These are phyloP conservation scores for Cornus kousa DNA, from an alignment of 148 eudicot genomes.

Conservation along the genomic window DNA sequence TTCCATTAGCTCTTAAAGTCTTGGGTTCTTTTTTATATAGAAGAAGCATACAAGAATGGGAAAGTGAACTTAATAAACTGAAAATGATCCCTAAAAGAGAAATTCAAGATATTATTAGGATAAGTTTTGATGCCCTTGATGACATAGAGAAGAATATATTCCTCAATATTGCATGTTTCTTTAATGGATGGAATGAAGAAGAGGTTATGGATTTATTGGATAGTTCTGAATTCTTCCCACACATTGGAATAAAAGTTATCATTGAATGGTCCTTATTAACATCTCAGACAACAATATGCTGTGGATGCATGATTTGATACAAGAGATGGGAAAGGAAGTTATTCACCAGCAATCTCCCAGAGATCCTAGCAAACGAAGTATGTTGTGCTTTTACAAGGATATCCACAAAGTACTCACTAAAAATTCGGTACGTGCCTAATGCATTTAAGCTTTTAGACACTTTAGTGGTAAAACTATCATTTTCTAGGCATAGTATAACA, in stretches of 20 bases:
- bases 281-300: background rate
- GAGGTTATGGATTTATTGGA: background rate
- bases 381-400: no score
- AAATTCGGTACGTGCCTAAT: no score
- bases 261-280: background rate
- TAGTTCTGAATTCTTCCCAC: background rate
- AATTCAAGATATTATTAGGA: background rate
- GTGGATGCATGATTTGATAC: constrained; percentile 11
- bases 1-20: constrained; percentile 16
- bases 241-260: background rate
- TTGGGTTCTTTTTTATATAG: constrained; percentile 7
- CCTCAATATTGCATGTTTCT: background rate
- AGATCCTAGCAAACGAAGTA: constrained; percentile 11
- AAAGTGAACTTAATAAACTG: background rate
- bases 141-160: background rate
- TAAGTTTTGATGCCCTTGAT: background rate
- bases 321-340: constrained; percentile 12
- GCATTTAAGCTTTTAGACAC: no score
- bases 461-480: no score
- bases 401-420: no score
- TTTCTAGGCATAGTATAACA: no score
- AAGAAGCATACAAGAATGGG: background rate
- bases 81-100: background rate
- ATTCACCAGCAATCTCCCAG: background rate
- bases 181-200: background rate